A percentile compares a stretch with the other conserved stretches of the same genome.
Conservation (phyloP, 139 green algal species). For the Deuterostichococcus epilithicus region DNA sequence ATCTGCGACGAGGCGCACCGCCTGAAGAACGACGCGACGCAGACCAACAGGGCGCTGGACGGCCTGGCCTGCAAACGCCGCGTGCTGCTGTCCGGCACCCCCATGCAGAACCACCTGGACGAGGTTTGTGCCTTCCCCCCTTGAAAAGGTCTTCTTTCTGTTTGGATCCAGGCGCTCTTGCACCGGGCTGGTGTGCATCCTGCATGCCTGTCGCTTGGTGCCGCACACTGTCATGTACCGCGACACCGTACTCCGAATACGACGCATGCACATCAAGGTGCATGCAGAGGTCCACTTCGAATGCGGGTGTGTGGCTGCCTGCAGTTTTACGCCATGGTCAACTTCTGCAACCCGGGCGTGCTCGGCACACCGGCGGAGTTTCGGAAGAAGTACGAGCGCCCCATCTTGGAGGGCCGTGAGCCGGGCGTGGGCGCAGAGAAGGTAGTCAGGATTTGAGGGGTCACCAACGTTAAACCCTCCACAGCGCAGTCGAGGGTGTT, state of each 20-base stretch:
- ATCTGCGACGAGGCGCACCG: constrained; percentile 98
- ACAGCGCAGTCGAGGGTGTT: too few relatives aligned
- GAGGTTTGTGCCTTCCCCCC: constrained; percentile 52
- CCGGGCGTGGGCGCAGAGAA: constrained; percentile 32
- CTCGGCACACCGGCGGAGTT: constrained; percentile 80
- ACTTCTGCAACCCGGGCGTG: constrained; percentile 94
- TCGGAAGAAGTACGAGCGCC: constrained; percentile 65
- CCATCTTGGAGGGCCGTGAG: constrained; percentile 82
- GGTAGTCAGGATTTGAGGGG: background rate
- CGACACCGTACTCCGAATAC: too few relatives aligned
- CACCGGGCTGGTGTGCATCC: too few relatives aligned
- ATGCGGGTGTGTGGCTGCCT: background rate
- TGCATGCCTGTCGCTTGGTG: too few relatives aligned
- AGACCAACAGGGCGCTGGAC: constrained; percentile 80
- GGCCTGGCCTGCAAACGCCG: constrained; percentile 78
- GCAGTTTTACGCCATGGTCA: constrained; percentile 84
- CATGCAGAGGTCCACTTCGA: too few relatives aligned
- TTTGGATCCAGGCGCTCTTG: too few relatives aligned
- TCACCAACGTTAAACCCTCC: too few relatives aligned
- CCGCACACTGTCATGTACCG: too few relatives aligned
- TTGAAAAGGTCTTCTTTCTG: too few relatives aligned
- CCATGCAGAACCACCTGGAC: constrained; percentile 96
- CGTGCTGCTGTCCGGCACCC: constrained; percentile 93
- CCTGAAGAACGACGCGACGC: constrained; percentile 91
- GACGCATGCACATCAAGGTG: too few relatives aligned